A percentile compares a stretch with the other conserved stretches of the same genome.
Conservation (phyloP, 345 rosid genomes). For the Euphorbia pulcherrima region DNA sequence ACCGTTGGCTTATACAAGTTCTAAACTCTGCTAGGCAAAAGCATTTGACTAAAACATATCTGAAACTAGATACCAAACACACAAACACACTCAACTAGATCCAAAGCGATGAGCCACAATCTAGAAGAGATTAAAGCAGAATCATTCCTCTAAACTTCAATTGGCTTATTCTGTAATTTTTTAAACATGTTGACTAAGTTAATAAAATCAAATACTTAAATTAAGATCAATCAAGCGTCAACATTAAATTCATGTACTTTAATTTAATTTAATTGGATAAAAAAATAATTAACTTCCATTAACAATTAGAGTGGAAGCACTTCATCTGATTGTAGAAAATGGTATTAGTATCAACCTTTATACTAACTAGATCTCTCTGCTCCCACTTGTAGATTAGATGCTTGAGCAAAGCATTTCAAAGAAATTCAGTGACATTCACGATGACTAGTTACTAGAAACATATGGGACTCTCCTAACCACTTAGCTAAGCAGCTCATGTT, state of each 20-base stretch:
- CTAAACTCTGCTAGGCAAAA: neutral
- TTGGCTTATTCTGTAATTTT: neutral
- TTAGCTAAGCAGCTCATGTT: neutral
- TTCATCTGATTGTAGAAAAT: neutral
- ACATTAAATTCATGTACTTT: too few relatives aligned
- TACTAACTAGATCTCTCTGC: neutral
- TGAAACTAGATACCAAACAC: neutral
- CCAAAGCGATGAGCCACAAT: neutral
- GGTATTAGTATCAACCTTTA: neutral
- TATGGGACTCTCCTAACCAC: neutral
- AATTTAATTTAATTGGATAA: too few relatives aligned
- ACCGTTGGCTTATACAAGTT: neutral
- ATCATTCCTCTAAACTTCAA: neutral
- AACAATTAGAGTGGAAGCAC: neutral
- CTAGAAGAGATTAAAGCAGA: neutral
- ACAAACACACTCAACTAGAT: neutral
- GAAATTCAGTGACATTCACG: neutral
- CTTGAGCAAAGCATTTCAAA: neutral
- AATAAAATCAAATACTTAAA: too few relatives aligned
- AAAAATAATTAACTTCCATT: neutral
- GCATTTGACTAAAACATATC: too few relatives aligned
- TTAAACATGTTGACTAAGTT: too few relatives aligned
- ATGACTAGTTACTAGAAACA: neutral
- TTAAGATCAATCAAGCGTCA: too few relatives aligned
- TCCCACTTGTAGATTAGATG: conserved; percentile 2